Percentiles rank a stretch among this genome's conserved stretches.
These are phyloP conservation scores for Cnidoscolus chayamansa DNA, from an alignment of 441 rosid species.

Conservation along the genomic window DNA sequence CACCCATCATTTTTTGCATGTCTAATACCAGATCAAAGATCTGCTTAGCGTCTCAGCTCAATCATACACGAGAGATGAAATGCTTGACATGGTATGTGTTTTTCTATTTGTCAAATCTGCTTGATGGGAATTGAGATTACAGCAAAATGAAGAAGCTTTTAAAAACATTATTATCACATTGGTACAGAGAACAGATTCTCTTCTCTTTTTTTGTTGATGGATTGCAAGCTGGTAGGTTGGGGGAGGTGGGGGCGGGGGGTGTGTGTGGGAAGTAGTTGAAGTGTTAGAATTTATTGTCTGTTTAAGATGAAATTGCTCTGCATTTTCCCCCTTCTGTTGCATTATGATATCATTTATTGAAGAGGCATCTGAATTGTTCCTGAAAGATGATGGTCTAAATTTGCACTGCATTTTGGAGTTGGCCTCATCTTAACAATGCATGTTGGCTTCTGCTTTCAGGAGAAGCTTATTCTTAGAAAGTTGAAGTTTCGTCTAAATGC, in stretches of 20 bases:
- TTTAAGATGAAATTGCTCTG: background rate
- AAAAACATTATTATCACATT: background rate
- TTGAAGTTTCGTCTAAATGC: conserved; percentile 80
- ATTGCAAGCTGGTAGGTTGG: background rate
- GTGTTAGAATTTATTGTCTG: background rate
- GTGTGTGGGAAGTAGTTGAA: no score
- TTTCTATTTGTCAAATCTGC: background rate
- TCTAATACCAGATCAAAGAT: conserved; percentile 66
- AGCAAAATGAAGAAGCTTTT: background rate
- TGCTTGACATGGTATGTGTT: conserved; percentile 62
- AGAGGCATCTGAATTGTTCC: background rate
- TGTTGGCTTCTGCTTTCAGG: conserved; percentile 47
- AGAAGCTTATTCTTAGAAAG: conserved; percentile 64
- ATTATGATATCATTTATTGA: background rate
- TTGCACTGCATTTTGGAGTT: conserved; percentile 1
- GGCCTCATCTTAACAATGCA: background rate
- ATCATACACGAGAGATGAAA: conserved; percentile 69
- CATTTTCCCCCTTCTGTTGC: background rate
- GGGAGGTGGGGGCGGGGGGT: no score
- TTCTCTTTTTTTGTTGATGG: background rate
- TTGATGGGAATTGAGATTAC: background rate
- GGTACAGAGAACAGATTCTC: background rate
- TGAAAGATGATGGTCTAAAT: background rate
- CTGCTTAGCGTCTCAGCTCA: conserved; percentile 85
- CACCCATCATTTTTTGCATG: conserved; percentile 9